phyloP scores from a whole-genome alignment of 2,329 filamentous ascomycete genomes.

The Neurospora sp. region DNA sequence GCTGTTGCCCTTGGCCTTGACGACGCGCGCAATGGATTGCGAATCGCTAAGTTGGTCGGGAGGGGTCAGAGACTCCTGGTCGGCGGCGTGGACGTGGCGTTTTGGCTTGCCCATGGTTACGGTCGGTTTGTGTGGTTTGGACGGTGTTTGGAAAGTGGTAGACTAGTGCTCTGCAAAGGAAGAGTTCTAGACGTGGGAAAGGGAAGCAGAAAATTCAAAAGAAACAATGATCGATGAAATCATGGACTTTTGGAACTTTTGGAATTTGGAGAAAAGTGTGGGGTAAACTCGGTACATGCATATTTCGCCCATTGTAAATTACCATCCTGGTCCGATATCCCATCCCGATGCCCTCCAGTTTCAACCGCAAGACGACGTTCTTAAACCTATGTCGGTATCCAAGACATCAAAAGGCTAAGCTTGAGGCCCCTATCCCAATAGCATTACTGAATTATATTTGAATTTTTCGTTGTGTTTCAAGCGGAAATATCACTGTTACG shows the following conservation, averaged over 20 bases:
- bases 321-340: background rate
- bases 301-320: background rate
- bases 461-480: no score
- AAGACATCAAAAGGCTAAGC: no score
- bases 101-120: slow-evolving; percentile 60
- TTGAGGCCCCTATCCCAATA: no score
- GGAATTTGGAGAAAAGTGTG: background rate
- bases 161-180: background rate
- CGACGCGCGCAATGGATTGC: slow-evolving; percentile 64
- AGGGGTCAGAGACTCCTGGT: slow-evolving; percentile 56
- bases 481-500: background rate
- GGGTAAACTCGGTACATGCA: background rate
- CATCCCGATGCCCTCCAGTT: background rate
- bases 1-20: slow-evolving; percentile 80
- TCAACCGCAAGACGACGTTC: no score
- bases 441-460: no score
- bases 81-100: slow-evolving; percentile 66
- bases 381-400: no score
- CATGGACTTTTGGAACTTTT: background rate
- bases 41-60: slow-evolving; percentile 47
- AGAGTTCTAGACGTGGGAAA: background rate
- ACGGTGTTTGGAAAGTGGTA: background rate
- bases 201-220: background rate
- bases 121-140: background rate
- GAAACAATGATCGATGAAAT: background rate